Base-by-base conservation (phyloP, 2,329 filamentous ascomycete species). In the Alternaria sp. region DNA sequence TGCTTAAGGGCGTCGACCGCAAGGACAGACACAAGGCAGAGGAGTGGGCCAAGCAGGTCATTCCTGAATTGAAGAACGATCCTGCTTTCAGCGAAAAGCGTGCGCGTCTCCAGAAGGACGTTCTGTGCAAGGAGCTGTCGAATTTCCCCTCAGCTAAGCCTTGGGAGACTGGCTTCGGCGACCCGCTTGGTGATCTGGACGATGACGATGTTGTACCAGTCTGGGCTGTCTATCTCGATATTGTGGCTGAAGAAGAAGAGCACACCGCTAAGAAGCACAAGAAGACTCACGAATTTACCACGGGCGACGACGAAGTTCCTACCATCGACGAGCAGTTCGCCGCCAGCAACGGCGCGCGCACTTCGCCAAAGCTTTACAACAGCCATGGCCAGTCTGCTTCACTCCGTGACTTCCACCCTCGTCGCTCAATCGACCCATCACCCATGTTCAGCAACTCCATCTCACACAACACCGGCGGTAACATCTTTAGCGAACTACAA, bases 91-190 rank as follows among this genome's bases (percentile, higher is more conserved):
- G 68, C 23, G 68, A 73, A 9, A 79, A 78, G 63, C 77, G 77
- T 65, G 71, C 69, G 54, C 73, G 72, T 9, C 68, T 78, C 3
- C 70, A 77, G 47, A 54, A 58, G 8, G 70, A 71, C 3, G 64
- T 78, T 18, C 64, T 69, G 15, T 61, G 74, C 44, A 65, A 71
- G 15, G 71, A 78, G 7, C 67, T 79, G 12, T 64, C 69, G 18
- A 63, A 70, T 54, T 66, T 78, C n/a, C 75, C 76, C 4, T 65
- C 73, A 1, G 66, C 71, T 51, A 72, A 72, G 49, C 78, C 78
- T 23, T 79, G 78, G 78, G 65, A 76, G 55, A 57, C 69, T 8
- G 76, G 74, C 18, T 79, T 72, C 49, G 73, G 77, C 21, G 63
- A 76, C 23, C 70, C 71, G 1, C 69, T 75, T 5, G 75, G 71